phyloP scores from a whole-genome alignment of 345 rosid species.

The Capsella bursapastoris region DNA sequence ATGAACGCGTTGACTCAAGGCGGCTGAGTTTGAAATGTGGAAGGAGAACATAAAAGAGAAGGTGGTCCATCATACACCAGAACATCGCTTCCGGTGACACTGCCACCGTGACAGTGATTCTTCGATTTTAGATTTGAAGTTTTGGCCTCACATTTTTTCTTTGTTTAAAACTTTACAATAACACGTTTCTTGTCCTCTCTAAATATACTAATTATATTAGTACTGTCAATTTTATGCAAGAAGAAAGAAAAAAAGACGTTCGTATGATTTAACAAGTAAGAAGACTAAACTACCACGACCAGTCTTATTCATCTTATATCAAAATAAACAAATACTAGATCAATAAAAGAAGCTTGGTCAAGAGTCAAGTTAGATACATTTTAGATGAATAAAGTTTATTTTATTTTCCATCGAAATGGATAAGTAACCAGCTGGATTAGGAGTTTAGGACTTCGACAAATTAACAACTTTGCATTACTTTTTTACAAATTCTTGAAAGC shows the following conservation, averaged over 20 bases:
- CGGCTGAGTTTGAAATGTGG: conserved; percentile 36
- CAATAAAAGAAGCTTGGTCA: conserved; percentile 20
- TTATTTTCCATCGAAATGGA: conserved; percentile 24
- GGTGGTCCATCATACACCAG: conserved; percentile 35
- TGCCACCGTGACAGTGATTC: conserved; percentile 29
- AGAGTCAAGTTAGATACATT: conserved; percentile 1
- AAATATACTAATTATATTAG: neutral
- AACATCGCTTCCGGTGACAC: conserved; percentile 21
- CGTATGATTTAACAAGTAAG: neutral
- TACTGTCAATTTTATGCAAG: neutral
- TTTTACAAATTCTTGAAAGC: conserved; percentile 22
- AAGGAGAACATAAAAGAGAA: conserved; percentile 20
- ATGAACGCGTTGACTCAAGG: conserved; percentile 37
- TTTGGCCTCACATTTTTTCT: conserved; percentile 35
- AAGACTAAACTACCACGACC: neutral
- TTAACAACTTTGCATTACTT: conserved; percentile 39
- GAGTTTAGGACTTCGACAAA: conserved; percentile 36
- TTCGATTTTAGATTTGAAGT: conserved; percentile 30
- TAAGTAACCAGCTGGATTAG: conserved; percentile 36
- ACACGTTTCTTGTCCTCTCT: conserved; percentile 19
- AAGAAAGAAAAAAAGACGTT: neutral
- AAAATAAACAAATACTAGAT: neutral
- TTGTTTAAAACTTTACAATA: conserved; percentile 7
- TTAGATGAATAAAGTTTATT: conserved; percentile 1
- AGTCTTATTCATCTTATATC: conserved; percentile 5